Conservation (phyloP, 495 filamentous ascomycete species). For the Cercophora newfieldiana region DNA sequence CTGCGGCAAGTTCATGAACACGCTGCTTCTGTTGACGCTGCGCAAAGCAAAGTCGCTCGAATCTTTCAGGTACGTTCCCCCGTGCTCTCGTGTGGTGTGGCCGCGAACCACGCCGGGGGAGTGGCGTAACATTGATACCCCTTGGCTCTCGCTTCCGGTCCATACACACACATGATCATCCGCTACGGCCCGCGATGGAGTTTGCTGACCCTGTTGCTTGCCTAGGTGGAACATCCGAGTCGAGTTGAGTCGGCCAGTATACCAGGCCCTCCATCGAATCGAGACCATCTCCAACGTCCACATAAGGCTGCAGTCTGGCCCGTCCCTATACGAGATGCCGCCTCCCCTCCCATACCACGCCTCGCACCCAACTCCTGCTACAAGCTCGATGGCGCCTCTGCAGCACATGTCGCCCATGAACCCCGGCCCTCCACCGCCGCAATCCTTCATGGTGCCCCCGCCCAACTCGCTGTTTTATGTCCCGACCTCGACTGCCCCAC, state of each 20-base stretch:
- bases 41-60: conserved; percentile 56
- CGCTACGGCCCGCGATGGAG: neutral
- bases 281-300: conserved; percentile 55
- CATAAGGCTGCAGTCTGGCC: conserved; percentile 56
- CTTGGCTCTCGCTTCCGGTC: neutral
- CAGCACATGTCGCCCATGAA: conserved; percentile 15
- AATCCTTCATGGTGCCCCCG: conserved; percentile 18
- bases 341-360: conserved; percentile 39
- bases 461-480: conserved; percentile 28
- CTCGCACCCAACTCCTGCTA: conserved; percentile 8
- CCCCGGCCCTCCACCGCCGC: conserved; percentile 15
- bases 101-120: neutral
- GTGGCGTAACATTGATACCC: neutral
- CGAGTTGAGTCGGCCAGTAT: conserved; percentile 60
- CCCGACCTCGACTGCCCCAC: conserved; percentile 19
- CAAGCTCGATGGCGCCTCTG: neutral
- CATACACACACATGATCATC: neutral
- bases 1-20: conserved; percentile 64
- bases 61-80: conserved; percentile 49
- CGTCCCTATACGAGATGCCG: conserved; percentile 48
- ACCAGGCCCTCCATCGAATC: conserved; percentile 54
- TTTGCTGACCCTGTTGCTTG: conserved; percentile 12
- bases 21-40: conserved; percentile 55
- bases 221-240: conserved; percentile 62
- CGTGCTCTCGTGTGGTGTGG: neutral